These are phyloP conservation scores for Gloeopeniophorella convolvens DNA, from an alignment of 768 basidiomycete genomes.

Conservation along the genomic window DNA sequence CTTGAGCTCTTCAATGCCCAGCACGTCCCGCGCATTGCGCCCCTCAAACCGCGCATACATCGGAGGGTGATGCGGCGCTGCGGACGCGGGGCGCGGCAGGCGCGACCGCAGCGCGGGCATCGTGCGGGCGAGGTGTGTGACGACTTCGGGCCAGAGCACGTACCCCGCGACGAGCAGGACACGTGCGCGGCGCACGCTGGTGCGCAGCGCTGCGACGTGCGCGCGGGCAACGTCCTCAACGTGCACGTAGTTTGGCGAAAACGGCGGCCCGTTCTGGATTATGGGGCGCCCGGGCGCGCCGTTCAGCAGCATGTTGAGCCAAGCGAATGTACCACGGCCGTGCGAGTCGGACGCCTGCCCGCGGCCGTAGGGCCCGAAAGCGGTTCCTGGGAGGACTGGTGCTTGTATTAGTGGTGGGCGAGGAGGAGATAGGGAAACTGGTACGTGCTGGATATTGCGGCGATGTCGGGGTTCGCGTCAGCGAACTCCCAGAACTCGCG, in stretches of 20 bases:
- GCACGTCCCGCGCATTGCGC: slow-evolving; percentile 10
- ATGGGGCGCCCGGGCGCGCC: slow-evolving; percentile 7
- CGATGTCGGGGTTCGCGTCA: slow-evolving; percentile 8
- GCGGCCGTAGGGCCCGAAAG: slow-evolving; percentile 14
- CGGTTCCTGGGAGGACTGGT: slow-evolving; percentile 9
- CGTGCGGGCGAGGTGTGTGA: slow-evolving; percentile 1
- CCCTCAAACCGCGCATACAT: slow-evolving; percentile 9
- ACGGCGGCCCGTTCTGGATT: slow-evolving; percentile 6
- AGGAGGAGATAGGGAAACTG: not conserved
- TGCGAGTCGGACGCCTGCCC: slow-evolving; percentile 6
- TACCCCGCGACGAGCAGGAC: slow-evolving; percentile 13
- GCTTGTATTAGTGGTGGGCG: too few relatives aligned
- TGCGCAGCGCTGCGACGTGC: slow-evolving; percentile 7
- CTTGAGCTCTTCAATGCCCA: slow-evolving; percentile 4
- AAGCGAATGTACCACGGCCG: slow-evolving; percentile 10
- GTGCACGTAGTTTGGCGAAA: slow-evolving; percentile 16
- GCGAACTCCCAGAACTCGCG: slow-evolving; percentile 16
- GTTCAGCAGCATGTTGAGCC: slow-evolving; percentile 11
- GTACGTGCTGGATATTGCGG: slow-evolving; percentile 14
- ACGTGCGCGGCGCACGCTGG: slow-evolving; percentile 7
- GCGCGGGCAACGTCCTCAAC: slow-evolving; percentile 10
- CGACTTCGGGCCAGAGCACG: slow-evolving; percentile 11
- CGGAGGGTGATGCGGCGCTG: not conserved
- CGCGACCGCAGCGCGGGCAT: slow-evolving; percentile 8
- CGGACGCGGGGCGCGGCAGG: slow-evolving; percentile 6